These are phyloP conservation scores for Brettanomyces anomalus DNA, from an alignment of 805 yeast genomes.

Conservation along the genomic window DNA sequence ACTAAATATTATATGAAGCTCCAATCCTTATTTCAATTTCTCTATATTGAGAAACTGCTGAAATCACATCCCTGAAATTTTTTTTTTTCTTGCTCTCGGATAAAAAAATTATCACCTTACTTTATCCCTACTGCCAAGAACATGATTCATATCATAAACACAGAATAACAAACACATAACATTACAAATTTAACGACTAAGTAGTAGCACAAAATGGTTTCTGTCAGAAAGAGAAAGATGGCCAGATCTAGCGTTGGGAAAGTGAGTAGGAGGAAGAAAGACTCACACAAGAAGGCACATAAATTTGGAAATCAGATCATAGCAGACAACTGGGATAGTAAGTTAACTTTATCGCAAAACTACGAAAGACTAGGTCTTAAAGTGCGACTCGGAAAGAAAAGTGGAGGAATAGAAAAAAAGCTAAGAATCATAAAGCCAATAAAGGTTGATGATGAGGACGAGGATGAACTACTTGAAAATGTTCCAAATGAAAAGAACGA, in stretches of 20 bases:
- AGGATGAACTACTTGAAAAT: conserved; percentile 20
- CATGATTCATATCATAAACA: too few relatives aligned
- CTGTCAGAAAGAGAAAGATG: conserved; percentile 81
- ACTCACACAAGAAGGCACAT: conserved; percentile 57
- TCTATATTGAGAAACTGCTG: too few relatives aligned
- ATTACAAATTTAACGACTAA: not conserved
- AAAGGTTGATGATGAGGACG: conserved; percentile 17
- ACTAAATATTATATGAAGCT: too few relatives aligned
- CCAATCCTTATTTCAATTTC: too few relatives aligned
- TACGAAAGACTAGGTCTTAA: conserved; percentile 75
- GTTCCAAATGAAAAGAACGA: conserved; percentile 28
- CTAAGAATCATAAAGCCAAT: conserved; percentile 28
- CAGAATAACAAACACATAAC: too few relatives aligned
- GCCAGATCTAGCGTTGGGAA: conserved; percentile 62
- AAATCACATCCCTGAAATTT: too few relatives aligned
- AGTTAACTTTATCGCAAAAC: conserved; percentile 75
- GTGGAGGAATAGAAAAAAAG: conserved; percentile 76
- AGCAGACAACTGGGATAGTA: conserved; percentile 84
- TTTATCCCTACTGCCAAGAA: too few relatives aligned
- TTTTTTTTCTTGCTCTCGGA: too few relatives aligned
- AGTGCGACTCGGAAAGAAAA: conserved; percentile 51
- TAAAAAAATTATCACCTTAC: too few relatives aligned
- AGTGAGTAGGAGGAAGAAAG: conserved; percentile 62
- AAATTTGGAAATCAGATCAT: conserved; percentile 71
- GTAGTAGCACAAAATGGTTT: conserved; percentile 19